phyloP scores from a whole-genome alignment of 164 flowering plant species.

The Vitis labrusca region DNA sequence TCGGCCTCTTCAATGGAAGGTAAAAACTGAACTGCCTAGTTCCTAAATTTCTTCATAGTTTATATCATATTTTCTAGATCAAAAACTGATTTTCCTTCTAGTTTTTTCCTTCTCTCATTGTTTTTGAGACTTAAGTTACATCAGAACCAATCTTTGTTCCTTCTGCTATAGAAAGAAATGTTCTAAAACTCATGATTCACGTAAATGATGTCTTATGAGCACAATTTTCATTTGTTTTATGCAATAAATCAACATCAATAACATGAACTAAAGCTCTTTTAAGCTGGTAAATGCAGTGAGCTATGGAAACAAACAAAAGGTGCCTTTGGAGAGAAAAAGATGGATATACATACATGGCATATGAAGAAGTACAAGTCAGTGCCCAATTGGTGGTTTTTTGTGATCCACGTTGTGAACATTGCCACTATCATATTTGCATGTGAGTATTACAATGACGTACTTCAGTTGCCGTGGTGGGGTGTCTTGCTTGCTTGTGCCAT shows the following conservation, averaged over 20 bases:
- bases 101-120: too few species aligned
- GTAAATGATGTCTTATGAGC: background rate
- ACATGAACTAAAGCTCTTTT: background rate
- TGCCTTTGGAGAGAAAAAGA: slow-evolving; percentile 27
- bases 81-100: background rate
- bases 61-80: background rate
- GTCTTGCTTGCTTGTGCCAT: slow-evolving; percentile 48
- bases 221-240: background rate
- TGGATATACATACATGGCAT: slow-evolving; percentile 48
- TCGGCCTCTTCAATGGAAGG: slow-evolving; percentile 54
- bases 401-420: slow-evolving; percentile 35
- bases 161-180: too few species aligned
- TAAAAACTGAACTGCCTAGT: background rate
- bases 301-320: slow-evolving; percentile 30
- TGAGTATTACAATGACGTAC: slow-evolving; percentile 31
- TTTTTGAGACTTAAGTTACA: too few species aligned
- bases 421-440: slow-evolving; percentile 32
- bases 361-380: slow-evolving; percentile 48
- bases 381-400: slow-evolving; percentile 55
- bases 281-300: slow-evolving; percentile 26
- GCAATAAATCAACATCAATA: background rate
- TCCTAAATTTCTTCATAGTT: too few species aligned
- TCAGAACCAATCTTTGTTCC: too few species aligned
- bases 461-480: slow-evolving; percentile 67
- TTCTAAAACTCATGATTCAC: too few species aligned